Base-by-base conservation (phyloP, 345 rosid genomes). In the Noccaea bulbosa region DNA sequence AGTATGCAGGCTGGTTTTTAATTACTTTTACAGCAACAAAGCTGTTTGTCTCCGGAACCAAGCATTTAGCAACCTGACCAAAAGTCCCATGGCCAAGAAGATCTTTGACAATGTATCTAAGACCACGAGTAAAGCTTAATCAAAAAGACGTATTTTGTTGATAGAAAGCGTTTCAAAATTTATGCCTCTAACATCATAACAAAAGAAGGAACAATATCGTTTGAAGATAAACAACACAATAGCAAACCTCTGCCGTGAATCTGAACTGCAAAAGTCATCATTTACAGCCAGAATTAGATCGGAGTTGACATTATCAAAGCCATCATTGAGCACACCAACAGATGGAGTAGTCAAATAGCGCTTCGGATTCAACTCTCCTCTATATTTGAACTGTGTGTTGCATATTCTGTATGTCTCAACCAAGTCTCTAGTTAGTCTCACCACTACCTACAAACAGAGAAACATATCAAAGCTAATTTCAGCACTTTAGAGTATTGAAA, bases 31-130 rank as follows among this genome's bases (percentile, higher is more conserved):
- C 90, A 60, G 99, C 99, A 65, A 88, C 89, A 81, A 85, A 88
- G 80, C 83, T 73, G 75, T 82, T 72, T 16, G 83, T 79, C 73
- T 87, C 92, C 17, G 88, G 78, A 48, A 88, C 90, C 98, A 88
- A 90, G 84, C 99, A 95, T 82, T 92, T 95, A 56, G 92, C 98
- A 84, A 95, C 98, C 79, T 95, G 99, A 51, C 98, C 98, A 78
- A 95, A 95, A 56, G 98, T 95, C 63, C 99, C 99, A 65, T 95
- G 99, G 72, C 99, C 99, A 78, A 95, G 99, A 72, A 91, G 88
- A 80, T 95, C 99, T 83, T 92, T 92, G 83, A 95, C 94, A 67
- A 92, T 75, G 78, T 95, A 92, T 79, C 99, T 95, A 83, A 73
- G 80, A 62, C 79, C 68, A 70, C 27, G 46, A 71, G 67, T 55